A percentile compares a stretch with the other conserved stretches of the same genome.
Evolutionary conservation across 139 green algal genomes (phyloP).

Genomic region (Chlamydomonas schloesseri): DNA sequence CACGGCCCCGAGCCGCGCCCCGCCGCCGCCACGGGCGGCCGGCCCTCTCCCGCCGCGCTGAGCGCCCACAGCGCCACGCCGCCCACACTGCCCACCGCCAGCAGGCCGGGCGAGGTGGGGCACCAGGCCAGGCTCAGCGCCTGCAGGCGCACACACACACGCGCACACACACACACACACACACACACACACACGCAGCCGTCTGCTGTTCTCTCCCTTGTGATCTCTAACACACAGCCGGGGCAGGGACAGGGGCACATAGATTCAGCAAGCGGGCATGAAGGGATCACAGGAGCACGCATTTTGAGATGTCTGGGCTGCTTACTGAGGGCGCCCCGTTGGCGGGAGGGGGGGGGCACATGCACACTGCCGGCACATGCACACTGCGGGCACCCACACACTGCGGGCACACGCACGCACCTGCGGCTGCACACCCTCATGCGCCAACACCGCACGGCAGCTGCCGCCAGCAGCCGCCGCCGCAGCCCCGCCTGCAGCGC

Average conservation of each 20-base stretch:
- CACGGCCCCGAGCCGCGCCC: conserved; percentile 20
- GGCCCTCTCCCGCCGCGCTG: conserved; percentile 13
- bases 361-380: too few species aligned
- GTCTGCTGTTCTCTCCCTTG: too few species aligned
- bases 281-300: too few species aligned
- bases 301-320: too few species aligned
- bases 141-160: conserved; percentile 43
- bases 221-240: too few species aligned
- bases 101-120: conserved; percentile 47
- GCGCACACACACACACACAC: conserved; percentile 47
- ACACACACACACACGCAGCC: too few species aligned
- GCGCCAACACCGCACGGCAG: conserved; percentile 33
- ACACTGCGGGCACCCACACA: too few species aligned
- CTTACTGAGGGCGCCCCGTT: too few species aligned
- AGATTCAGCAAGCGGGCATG: too few species aligned
- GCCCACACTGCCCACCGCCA: conserved; percentile 52
- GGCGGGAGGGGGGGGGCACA: too few species aligned
- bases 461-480: neutral
- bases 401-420: too few species aligned
- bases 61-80: conserved; percentile 63
- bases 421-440: conserved; percentile 49
- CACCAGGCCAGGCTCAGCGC: conserved; percentile 55
- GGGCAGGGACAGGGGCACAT: too few species aligned
- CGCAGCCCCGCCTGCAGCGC: neutral
- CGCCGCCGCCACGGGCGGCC: conserved; percentile 32